Percentiles rank a stretch among this genome's conserved stretches.
Conservation (phyloP, 2,329 filamentous ascomycete genomes). For the Claviceps sp. region DNA sequence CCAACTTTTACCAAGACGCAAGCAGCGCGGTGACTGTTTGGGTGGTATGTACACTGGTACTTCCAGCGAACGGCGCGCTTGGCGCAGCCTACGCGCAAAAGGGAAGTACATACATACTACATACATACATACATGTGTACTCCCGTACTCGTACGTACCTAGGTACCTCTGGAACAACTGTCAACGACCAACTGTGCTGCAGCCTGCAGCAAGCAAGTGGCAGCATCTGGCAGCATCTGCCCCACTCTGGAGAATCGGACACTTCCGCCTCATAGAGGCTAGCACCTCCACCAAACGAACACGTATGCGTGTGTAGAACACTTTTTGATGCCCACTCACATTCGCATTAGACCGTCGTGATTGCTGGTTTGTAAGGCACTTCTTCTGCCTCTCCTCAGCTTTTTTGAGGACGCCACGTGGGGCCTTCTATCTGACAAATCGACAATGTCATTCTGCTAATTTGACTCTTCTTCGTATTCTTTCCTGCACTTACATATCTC, state of each 20-base stretch:
- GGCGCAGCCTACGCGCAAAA: neutral
- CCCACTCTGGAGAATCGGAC: conserved; percentile 3
- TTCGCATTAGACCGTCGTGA: neutral
- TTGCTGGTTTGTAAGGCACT: neutral
- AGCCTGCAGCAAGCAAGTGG: neutral
- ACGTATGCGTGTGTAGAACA: conserved; percentile 11
- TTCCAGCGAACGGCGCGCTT: neutral
- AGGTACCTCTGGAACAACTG: neutral
- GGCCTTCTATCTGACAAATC: conserved; percentile 16
- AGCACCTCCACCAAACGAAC: conserved; percentile 12
- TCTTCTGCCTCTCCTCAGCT: conserved; percentile 5
- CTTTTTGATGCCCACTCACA: conserved; percentile 7
- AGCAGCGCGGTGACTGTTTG: neutral
- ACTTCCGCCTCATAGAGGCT: conserved; percentile 3
- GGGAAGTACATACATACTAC: no score
- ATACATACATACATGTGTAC: no score
- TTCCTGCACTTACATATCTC: neutral
- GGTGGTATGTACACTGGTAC: neutral
- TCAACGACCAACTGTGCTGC: neutral
- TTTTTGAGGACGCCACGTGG: conserved; percentile 19
- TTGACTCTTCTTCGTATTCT: neutral
- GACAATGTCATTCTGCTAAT: conserved; percentile 14
- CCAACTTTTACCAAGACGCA: no score
- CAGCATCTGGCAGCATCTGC: neutral
- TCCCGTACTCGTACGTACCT: neutral